These are phyloP conservation scores for Bipolaris sorokiniana DNA, from an alignment of 2,329 filamentous ascomycete genomes.

Conservation along the genomic window DNA sequence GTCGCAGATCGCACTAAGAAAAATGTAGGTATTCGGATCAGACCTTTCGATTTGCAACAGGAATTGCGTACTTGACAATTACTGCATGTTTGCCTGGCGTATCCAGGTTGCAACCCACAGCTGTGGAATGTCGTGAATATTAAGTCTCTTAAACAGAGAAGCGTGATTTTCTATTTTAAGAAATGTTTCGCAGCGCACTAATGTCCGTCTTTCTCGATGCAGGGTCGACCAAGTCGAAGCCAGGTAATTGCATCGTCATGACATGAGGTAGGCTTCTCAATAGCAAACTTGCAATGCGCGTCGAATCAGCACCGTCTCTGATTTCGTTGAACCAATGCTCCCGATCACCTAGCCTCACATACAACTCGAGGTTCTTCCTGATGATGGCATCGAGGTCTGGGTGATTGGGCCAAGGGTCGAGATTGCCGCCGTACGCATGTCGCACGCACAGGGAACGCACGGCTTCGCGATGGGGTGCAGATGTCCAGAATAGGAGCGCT, in stretches of 20 bases:
- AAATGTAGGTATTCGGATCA: not conserved
- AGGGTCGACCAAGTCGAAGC: conserved; percentile 25
- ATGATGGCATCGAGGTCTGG: conserved; percentile 11
- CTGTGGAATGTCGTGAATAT: not conserved
- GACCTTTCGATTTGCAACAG: not conserved
- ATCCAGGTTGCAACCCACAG: not conserved
- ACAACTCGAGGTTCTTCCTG: conserved; percentile 3
- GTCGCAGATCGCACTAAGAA: not conserved
- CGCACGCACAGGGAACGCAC: conserved; percentile 16
- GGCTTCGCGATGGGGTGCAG: conserved; percentile 5
- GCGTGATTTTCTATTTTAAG: not conserved
- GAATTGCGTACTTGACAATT: not conserved
- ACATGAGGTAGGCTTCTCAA: conserved; percentile 20
- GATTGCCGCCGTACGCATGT: conserved; percentile 22
- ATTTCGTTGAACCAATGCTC: conserved; percentile 15
- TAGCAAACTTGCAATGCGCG: conserved; percentile 20
- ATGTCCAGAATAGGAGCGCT: conserved; percentile 21
- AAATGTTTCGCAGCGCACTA: not conserved
- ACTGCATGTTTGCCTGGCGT: not conserved
- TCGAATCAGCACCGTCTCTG: conserved; percentile 19
- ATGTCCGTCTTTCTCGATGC: not conserved
- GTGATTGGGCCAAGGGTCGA: conserved; percentile 20
- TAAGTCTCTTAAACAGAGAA: not conserved
- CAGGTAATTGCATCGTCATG: conserved; percentile 22
- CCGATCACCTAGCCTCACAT: conserved; percentile 9